phyloP scores from a whole-genome alignment of 1,284 basidiomycete species.

The Butyriboletus appendiculatus region DNA sequence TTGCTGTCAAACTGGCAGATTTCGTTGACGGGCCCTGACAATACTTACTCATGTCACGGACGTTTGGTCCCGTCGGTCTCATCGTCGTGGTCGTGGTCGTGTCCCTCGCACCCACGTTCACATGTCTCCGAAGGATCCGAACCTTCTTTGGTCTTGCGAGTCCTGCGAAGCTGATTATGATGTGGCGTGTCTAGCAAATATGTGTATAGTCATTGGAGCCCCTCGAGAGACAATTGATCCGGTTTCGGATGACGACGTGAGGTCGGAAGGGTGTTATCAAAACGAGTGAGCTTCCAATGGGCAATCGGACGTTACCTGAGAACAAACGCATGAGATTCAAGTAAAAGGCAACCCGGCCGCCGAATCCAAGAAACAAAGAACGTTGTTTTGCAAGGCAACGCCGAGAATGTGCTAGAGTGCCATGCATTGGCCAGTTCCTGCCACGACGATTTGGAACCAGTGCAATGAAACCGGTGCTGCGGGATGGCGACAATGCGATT shows the following conservation, averaged over 20 bases:
- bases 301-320: neutral
- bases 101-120: slow-evolving; percentile 1
- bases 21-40: neutral
- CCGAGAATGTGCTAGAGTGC: neutral
- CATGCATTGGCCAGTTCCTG: neutral
- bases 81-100: neutral
- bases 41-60: neutral
- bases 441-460: neutral
- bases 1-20: slow-evolving; percentile 6
- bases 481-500: too few species aligned
- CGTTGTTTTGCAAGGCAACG: neutral
- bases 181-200: neutral
- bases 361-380: neutral
- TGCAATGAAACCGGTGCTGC: too few species aligned
- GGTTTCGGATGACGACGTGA: neutral
- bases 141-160: neutral
- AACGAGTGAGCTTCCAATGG: neutral
- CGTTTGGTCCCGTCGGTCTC: neutral
- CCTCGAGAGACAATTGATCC: neutral
- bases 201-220: neutral
- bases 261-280: neutral
- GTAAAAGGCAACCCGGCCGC: neutral
- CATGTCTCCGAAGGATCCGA: slow-evolving; percentile 1
- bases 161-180: too few species aligned
- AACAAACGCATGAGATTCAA: neutral